Evolutionary conservation across 148 eudicot genomes (phyloP), one percentile per base, ranked within the genome.

Genomic region (Linanthus parryae): DNA sequence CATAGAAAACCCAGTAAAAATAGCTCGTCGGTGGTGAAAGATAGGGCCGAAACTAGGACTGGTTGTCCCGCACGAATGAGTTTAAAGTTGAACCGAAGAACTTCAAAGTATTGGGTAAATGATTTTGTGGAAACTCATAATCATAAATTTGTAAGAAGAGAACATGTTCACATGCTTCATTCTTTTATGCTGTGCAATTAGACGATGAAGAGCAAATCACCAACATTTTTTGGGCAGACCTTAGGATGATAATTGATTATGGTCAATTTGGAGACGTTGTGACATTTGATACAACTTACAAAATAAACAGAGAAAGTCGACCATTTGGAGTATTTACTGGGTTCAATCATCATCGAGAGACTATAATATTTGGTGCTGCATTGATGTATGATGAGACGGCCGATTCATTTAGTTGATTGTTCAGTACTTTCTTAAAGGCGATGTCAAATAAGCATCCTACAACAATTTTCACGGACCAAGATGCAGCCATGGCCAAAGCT

Each of bases 391-490:
- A 39, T 39, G 44, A 39, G 44, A 39, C 44, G 16, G 16, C 16
- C 16, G 16, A 5, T 0, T 39, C 44, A 7, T 39, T 39, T 39
- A 6, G 5, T 5, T 39, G 44, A 18, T n/a, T 39, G 8, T 39
- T 39, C 12, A 62, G 47, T 14, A 73, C 68, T 6, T 73, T 67
- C 48, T n/a, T 59, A 7, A 57, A 41, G 41, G 56, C 56, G 2
- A 62, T 65, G 65, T 36, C 44, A 27, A 51, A 62, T 31, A 61
- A 60, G 39, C 46, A 61, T 40, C 79, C 79, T 37, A 64, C 44
- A 48, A 74, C 79, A 20, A 65, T 69, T 14, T 37, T 69, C 16
- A 69, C 65, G 5, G 58, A 52, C 19, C 57, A 65, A 61, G 53
- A 47, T 42, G 15, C 40, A 14, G 53, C 51, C 21, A 57, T 65